Evolutionary conservation across 495 filamentous ascomycete species (phyloP).

Genomic region (Podospora didyma): DNA sequence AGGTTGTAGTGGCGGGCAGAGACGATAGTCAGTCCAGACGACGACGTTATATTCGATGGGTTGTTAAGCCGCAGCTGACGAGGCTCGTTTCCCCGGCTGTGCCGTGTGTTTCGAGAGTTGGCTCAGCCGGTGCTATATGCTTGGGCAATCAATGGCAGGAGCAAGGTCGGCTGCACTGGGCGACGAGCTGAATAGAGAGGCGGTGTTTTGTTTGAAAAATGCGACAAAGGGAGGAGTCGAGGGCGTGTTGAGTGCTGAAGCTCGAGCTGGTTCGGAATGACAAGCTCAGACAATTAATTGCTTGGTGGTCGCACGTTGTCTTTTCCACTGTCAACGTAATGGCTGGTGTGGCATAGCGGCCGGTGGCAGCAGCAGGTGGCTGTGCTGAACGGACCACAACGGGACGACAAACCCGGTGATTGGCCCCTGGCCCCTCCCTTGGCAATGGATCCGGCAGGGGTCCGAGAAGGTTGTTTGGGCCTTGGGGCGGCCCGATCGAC

Average conservation of each 20-base stretch:
- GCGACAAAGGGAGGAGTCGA: not conserved
- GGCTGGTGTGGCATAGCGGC: not conserved
- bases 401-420: conserved; percentile 7
- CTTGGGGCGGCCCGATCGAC: no score
- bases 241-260: not conserved
- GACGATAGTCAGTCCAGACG: not conserved
- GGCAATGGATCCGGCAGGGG: not conserved
- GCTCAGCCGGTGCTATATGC: not conserved
- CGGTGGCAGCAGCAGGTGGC: conserved; percentile 1
- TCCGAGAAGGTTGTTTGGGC: not conserved
- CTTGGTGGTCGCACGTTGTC: conserved; percentile 11
- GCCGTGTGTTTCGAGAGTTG: not conserved
- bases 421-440: not conserved
- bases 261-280: not conserved
- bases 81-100: not conserved
- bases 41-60: conserved; percentile 1
- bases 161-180: not conserved
- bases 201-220: not conserved
- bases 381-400: conserved; percentile 8
- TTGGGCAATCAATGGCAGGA: not conserved
- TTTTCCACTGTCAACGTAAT: conserved; percentile 9
- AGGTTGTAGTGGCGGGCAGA: not conserved
- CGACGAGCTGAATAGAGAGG: not conserved
- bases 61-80: not conserved
- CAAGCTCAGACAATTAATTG: not conserved